Evolutionary conservation across 1,284 basidiomycete species (phyloP), one percentile per base, ranked within the genome.

Genomic region (Anthracocystis panici-leucophaei): DNA sequence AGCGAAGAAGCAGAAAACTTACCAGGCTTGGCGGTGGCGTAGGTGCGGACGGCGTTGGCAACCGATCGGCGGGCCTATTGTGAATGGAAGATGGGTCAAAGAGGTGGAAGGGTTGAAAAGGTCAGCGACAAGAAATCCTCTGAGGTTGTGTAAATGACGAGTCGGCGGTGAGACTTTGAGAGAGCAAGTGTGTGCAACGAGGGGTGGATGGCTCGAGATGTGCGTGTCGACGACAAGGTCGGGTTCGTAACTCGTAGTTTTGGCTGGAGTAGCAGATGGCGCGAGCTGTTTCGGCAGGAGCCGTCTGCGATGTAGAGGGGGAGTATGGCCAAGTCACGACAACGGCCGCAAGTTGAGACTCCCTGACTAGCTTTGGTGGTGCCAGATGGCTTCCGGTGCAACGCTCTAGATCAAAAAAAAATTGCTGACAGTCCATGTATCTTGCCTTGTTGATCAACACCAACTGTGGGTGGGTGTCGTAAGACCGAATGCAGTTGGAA

Each of bases 21-120:
- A 46, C 45, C 45, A 87, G 96, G 91, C 89, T 99, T 99, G 86
- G 95, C 94, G 83, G 96, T 95, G 84, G 96, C 96, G 89, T 98
- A 98, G 80, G 92, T 89, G 57, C 86, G 79, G 65, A 79, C 77
- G 41, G 82, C 78, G 58, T 75, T 63, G 48, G 78, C 77, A 65
- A 77, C 79, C 69, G 71, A 80, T 86, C 93, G 92, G 86, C 91
- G 87, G 68, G 89, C 85, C 88, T 87, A 77, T 56, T 48, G 21
- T 16, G 11, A 33, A 21, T 52, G 29, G 41, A 42, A 18, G 51
- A 55, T 25, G 31, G 46, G 5, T 27, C 14, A 27, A 4, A 29
- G 31, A 2, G 25, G 25, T 31, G 5, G 9, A 21, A 5, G 41
- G 20, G n/a, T n/a, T 35, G 33, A 51, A 21, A 54, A 23, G 31